phyloP scores from a whole-genome alignment of 108 stramenopile species.

The Mayamaea pseudoterrestris region DNA sequence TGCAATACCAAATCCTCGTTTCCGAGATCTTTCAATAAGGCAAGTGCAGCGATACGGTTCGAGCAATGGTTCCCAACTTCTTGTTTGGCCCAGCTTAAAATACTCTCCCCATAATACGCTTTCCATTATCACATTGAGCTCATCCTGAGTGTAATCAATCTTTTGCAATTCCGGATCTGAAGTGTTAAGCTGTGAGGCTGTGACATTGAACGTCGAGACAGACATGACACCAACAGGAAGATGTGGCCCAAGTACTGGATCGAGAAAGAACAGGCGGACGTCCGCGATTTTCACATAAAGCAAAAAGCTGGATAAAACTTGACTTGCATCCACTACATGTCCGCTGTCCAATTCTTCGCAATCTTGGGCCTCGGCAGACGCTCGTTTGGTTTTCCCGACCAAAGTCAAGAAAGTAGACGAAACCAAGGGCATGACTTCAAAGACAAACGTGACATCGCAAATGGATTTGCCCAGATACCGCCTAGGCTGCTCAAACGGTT shows the following conservation, averaged over 20 bases:
- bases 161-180: constrained; percentile 3
- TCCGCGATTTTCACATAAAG: constrained; percentile 29
- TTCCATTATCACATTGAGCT: constrained; percentile 29
- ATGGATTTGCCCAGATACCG: constrained; percentile 29
- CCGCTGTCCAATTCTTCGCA: constrained; percentile 11
- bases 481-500: constrained; percentile 24
- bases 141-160: constrained; percentile 18
- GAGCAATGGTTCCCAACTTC: constrained; percentile 91
- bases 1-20: constrained; percentile 57
- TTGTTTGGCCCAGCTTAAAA: constrained; percentile 83
- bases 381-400: constrained; percentile 7
- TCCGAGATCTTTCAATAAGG: constrained; percentile 47
- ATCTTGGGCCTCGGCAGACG: constrained; percentile 2
- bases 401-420: constrained; percentile 16
- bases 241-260: constrained; percentile 67
- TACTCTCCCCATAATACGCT: constrained; percentile 78
- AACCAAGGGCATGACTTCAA: constrained; percentile 44
- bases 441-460: constrained; percentile 44
- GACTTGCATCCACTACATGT: constrained; percentile 9
- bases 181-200: constrained; percentile 37
- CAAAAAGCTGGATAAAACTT: constrained; percentile 28
- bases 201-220: constrained; percentile 28
- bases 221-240: constrained; percentile 36
- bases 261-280: constrained; percentile 49
- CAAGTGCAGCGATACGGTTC: constrained; percentile 68